These are phyloP conservation scores for Eimeria falciformis DNA, from an alignment of 169 alveolate genomes.

Conservation along the genomic window DNA sequence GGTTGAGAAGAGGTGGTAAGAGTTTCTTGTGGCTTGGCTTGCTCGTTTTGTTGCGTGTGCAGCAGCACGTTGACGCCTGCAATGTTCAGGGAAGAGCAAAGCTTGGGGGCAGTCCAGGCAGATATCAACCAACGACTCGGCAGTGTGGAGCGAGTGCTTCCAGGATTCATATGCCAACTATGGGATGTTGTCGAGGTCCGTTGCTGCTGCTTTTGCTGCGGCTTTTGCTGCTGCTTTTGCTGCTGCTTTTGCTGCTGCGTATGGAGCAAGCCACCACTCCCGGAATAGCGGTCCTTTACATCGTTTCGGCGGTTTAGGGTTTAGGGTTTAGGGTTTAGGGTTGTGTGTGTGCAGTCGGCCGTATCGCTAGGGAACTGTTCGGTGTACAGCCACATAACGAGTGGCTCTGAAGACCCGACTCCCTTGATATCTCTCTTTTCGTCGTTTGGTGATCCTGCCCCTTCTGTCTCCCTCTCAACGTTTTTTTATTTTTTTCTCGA, in stretches of 20 bases:
- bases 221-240: background rate
- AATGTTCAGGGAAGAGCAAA: constrained; percentile 77
- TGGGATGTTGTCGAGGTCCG: constrained; percentile 78
- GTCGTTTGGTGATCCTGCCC: background rate
- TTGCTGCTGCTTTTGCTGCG: background rate
- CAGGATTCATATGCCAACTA: constrained; percentile 81
- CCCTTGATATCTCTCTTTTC: background rate
- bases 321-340: too few species aligned
- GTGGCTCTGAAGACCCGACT: background rate
- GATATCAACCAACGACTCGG: constrained; percentile 79
- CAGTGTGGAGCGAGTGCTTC: constrained; percentile 81
- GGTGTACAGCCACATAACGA: constrained; percentile 13
- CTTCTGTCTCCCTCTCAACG: background rate
- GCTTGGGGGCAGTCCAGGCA: constrained; percentile 76
- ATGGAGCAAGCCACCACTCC: too few species aligned
- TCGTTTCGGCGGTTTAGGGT: too few species aligned
- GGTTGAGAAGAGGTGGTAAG: too few species aligned
- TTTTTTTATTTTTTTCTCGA: constrained; percentile 41
- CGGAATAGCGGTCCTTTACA: too few species aligned
- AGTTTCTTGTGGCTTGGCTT: background rate
- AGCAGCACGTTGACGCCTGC: constrained; percentile 82
- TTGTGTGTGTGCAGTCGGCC: constrained; percentile 21
- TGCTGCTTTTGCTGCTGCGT: background rate
- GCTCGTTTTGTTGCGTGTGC: background rate
- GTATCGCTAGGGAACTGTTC: background rate